A percentile compares a stretch with the other conserved stretches of the same genome.
phyloP scores from a whole-genome alignment of 176 grass and related monocot genomes.

The Thalia dealbata region DNA sequence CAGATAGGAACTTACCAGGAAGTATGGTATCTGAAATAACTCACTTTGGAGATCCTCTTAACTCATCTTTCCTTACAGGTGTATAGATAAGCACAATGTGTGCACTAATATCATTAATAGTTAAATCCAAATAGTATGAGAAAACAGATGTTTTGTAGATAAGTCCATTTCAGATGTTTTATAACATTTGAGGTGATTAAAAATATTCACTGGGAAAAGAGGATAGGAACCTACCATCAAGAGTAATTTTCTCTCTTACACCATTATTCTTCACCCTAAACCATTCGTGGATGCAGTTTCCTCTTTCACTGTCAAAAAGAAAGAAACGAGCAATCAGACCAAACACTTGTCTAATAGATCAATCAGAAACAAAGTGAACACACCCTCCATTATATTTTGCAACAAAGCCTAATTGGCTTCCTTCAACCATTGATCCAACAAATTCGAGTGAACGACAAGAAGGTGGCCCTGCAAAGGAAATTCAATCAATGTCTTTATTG shows the following conservation, averaged over 20 bases:
- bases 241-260: slow-evolving; percentile 48
- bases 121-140: slow-evolving; percentile 71
- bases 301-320: slow-evolving; percentile 56
- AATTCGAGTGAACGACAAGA: slow-evolving; percentile 62
- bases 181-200: slow-evolving; percentile 10
- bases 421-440: slow-evolving; percentile 65
- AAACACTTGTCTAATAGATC: slow-evolving; percentile 12
- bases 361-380: slow-evolving; percentile 13
- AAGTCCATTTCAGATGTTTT: not conserved
- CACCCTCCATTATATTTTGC: slow-evolving; percentile 79
- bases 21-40: slow-evolving; percentile 58
- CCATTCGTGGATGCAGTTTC: slow-evolving; percentile 87
- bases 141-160: slow-evolving; percentile 14
- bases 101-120: slow-evolving; percentile 50
- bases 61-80: slow-evolving; percentile 67
- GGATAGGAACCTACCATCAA: slow-evolving; percentile 42
- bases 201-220: slow-evolving; percentile 7
- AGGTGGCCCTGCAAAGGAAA: slow-evolving; percentile 51
- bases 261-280: slow-evolving; percentile 51
- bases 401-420: slow-evolving; percentile 54
- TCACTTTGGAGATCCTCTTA: slow-evolving; percentile 47
- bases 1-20: slow-evolving; percentile 58
- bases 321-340: slow-evolving; percentile 10
- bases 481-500: slow-evolving; percentile 11
- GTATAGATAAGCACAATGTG: slow-evolving; percentile 60